Conservation (phyloP, 2,329 filamentous ascomycete species). For the Trichoderma breve region DNA sequence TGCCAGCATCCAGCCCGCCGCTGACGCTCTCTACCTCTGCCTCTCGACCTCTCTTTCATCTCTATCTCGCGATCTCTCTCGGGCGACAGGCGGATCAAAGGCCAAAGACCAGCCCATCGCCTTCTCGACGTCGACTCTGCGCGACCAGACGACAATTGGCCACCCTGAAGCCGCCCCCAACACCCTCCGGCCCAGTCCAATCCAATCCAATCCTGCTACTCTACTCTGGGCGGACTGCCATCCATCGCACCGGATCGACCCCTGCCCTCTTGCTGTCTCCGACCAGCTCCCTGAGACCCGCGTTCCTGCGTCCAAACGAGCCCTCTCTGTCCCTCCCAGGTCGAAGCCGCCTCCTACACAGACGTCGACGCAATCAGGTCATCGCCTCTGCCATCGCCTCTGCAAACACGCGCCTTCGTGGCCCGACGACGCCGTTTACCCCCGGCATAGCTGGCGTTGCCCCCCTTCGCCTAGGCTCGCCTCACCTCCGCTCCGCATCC, state of each 20-base stretch:
- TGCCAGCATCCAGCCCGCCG: not conserved
- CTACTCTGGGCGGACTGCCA: not conserved
- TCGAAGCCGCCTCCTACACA: slow-evolving; percentile 11
- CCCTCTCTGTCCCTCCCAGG: not conserved
- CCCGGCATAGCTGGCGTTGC: slow-evolving; percentile 21
- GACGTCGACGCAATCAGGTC: not conserved
- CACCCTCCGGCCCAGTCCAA: not conserved
- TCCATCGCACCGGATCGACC: slow-evolving; percentile 1
- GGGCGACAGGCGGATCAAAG: not conserved
- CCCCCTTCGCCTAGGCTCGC: slow-evolving; percentile 26
- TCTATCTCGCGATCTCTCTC: not conserved
- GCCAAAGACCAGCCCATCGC: not conserved
- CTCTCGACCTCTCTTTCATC: not conserved
- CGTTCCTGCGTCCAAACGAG: slow-evolving; percentile 20
- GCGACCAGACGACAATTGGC: slow-evolving; percentile 20
- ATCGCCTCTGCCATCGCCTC: not conserved
- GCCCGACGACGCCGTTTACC: slow-evolving; percentile 14
- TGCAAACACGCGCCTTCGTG: slow-evolving; percentile 14
- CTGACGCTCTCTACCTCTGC: slow-evolving; percentile 3
- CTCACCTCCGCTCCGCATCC: slow-evolving; percentile 24
- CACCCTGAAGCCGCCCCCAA: slow-evolving; percentile 1
- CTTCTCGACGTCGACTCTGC: slow-evolving; percentile 8
- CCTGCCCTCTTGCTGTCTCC: slow-evolving; percentile 15
- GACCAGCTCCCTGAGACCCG: slow-evolving; percentile 20
- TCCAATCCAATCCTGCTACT: slow-evolving; percentile 6